These are phyloP conservation scores for Phyllostachys edulis DNA, from an alignment of 176 grass and related monocot genomes.

Conservation along the genomic window DNA sequence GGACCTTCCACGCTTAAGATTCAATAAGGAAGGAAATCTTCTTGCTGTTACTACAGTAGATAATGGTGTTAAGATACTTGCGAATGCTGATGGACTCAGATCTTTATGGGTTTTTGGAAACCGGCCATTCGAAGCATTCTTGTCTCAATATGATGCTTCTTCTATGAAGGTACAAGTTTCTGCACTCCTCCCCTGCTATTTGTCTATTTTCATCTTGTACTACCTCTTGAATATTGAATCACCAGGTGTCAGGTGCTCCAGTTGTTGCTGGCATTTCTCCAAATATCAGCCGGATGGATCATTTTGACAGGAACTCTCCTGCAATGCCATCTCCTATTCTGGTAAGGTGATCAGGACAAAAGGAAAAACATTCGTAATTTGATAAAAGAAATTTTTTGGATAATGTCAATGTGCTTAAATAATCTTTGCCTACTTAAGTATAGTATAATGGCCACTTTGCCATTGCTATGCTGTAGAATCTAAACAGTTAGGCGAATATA, in stretches of 20 bases:
- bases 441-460: too few relatives aligned
- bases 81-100: constrained; percentile 51
- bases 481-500: too few relatives aligned
- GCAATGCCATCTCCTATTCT: constrained; percentile 48
- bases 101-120: constrained; percentile 29
- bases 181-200: too few relatives aligned
- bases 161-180: constrained; percentile 37
- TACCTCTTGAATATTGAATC: neutral
- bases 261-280: constrained; percentile 48
- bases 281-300: constrained; percentile 43
- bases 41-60: constrained; percentile 56
- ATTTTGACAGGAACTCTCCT: constrained; percentile 52
- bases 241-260: constrained; percentile 47
- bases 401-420: too few relatives aligned
- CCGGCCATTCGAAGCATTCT: constrained; percentile 48
- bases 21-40: constrained; percentile 64
- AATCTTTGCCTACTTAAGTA: too few relatives aligned
- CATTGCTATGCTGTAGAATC: too few relatives aligned
- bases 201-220: too few relatives aligned
- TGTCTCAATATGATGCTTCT: constrained; percentile 51
- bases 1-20: constrained; percentile 52
- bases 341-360: constrained; percentile 26
- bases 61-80: constrained; percentile 56
- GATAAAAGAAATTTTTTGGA: too few relatives aligned
- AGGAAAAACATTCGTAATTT: neutral